Conservation (phyloP, 495 filamentous ascomycete species). For the Echria macrotheca region DNA sequence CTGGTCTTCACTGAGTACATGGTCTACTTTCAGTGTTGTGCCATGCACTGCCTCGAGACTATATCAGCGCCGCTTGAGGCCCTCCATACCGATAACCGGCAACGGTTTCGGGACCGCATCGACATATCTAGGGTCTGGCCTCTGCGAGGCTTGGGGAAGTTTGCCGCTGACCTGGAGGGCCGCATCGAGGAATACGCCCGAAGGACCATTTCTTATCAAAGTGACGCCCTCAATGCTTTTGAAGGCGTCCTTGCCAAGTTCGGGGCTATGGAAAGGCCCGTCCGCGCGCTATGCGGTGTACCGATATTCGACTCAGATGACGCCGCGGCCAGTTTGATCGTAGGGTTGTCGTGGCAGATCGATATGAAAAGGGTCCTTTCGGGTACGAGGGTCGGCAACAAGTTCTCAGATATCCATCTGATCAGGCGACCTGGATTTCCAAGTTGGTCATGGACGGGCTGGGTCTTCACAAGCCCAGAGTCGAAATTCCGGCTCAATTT, state of each 20-base stretch:
- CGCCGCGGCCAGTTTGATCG: neutral
- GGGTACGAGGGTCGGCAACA: too few species aligned
- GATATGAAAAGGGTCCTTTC: neutral
- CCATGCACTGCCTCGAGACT: conserved; percentile 18
- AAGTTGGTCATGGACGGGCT: conserved; percentile 7
- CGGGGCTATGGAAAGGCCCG: neutral
- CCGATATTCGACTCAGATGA: neutral
- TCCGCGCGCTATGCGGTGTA: neutral
- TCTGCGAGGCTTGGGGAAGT: neutral
- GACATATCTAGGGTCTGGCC: neutral
- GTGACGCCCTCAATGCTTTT: conserved; percentile 4
- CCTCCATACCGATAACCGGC: neutral
- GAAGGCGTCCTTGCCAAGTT: neutral
- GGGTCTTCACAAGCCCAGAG: neutral
- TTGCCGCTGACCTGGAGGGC: neutral
- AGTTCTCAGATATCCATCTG: neutral
- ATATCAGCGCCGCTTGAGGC: neutral
- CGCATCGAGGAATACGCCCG: neutral
- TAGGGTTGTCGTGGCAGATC: neutral
- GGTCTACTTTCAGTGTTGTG: conserved; percentile 34
- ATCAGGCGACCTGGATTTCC: neutral
- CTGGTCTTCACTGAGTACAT: conserved; percentile 21
- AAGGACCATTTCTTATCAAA: neutral
- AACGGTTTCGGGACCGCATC: neutral
- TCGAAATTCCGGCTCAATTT: neutral